Percentiles rank a stretch among this genome's conserved stretches.
These are phyloP conservation scores for Neoscytalidium dimidiatum DNA, from an alignment of 2,329 filamentous ascomycete genomes.

Conservation along the genomic window DNA sequence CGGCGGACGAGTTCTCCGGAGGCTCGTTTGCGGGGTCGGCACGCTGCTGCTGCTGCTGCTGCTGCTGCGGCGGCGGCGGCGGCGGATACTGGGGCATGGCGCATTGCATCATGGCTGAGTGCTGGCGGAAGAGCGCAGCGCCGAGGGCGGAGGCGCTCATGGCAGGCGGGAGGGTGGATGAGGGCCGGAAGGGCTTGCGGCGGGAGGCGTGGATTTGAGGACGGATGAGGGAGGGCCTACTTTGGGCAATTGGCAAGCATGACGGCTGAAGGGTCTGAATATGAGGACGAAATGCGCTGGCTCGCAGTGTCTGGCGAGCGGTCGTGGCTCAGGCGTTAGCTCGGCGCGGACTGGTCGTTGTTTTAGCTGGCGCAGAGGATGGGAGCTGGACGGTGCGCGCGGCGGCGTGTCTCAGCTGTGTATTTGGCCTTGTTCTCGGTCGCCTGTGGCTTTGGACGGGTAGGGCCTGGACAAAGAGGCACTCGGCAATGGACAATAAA, in stretches of 20 bases:
- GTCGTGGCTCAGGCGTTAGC: slow-evolving; percentile 10
- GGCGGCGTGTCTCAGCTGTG: slow-evolving; percentile 12
- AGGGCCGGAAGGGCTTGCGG: background rate
- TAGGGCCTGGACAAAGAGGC: slow-evolving; percentile 6
- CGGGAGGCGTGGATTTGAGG: background rate
- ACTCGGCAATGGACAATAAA: background rate
- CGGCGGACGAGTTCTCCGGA: background rate
- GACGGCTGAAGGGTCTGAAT: background rate
- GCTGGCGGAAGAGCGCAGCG: slow-evolving; percentile 16
- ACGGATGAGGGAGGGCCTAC: background rate
- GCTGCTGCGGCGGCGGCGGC: no score
- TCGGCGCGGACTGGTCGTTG: background rate
- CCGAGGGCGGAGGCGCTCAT: slow-evolving; percentile 14
- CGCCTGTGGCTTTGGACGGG: background rate
- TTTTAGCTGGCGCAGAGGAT: no score
- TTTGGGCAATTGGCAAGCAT: background rate
- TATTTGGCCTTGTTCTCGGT: background rate
- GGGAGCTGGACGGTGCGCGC: slow-evolving; percentile 1
- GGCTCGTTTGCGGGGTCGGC: background rate
- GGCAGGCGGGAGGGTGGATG: background rate
- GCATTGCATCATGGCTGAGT: slow-evolving; percentile 10
- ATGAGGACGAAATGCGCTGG: background rate
- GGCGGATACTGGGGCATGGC: background rate
- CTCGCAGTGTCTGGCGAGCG: slow-evolving; percentile 5
- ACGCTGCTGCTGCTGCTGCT: background rate